phyloP scores from a whole-genome alignment of 2,329 filamentous ascomycete species.

The Thielaviopsis euricoi region DNA sequence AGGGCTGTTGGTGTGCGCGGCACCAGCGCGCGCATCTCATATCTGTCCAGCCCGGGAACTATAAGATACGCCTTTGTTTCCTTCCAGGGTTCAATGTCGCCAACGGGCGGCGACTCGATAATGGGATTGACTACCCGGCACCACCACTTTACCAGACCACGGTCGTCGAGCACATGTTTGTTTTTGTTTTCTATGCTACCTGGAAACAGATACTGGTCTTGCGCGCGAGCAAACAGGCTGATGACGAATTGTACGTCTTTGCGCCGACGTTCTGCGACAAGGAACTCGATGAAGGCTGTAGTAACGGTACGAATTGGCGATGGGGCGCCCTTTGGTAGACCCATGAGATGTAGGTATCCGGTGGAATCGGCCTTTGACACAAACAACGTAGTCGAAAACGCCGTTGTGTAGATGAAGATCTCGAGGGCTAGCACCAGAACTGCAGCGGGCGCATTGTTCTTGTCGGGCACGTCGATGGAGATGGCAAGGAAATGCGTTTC shows the following conservation, averaged over 20 bases:
- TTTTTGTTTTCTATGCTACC: constrained; percentile 68
- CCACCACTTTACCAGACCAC: constrained; percentile 91
- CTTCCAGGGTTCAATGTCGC: constrained; percentile 21
- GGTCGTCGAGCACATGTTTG: constrained; percentile 86
- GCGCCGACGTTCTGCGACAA: constrained; percentile 51
- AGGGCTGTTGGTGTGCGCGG: constrained; percentile 34
- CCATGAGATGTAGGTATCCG: constrained; percentile 58
- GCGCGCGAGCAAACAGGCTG: constrained; percentile 81
- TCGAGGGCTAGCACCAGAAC: constrained; percentile 74
- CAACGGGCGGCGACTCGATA: constrained; percentile 30
- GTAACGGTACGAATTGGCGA: constrained; percentile 64
- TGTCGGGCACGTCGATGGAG: constrained; percentile 24
- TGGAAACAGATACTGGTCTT: constrained; percentile 88
- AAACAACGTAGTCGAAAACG: constrained; percentile 70
- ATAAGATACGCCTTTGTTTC: constrained; percentile 62
- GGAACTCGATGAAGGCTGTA: constrained; percentile 57
- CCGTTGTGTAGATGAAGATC: constrained; percentile 71
- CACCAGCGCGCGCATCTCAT: constrained; percentile 66
- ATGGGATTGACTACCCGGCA: constrained; percentile 72
- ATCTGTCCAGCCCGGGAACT: constrained; percentile 70
- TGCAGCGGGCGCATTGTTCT: constrained; percentile 20
- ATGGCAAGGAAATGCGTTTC: constrained; percentile 61
- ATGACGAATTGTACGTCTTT: constrained; percentile 54
- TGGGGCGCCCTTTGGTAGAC: constrained; percentile 41
- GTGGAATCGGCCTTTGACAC: constrained; percentile 96